Conservation (phyloP, 768 basidiomycete genomes). For the Leccinum truebloodii region DNA sequence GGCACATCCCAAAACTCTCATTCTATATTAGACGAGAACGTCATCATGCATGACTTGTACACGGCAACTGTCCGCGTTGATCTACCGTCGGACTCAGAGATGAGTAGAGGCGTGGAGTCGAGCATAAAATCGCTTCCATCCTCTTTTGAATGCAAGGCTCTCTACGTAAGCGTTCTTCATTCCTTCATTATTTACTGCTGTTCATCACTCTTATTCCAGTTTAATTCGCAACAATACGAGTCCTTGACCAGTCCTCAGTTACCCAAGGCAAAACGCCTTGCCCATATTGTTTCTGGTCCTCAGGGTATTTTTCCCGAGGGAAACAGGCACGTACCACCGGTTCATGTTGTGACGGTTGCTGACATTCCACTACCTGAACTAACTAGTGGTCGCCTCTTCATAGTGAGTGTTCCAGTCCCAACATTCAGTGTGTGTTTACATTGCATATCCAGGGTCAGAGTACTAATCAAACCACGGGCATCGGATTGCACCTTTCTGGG, state of each 20-base stretch:
- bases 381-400: slow-evolving; percentile 17
- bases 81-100: slow-evolving; percentile 3
- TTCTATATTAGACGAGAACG: background rate
- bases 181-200: background rate
- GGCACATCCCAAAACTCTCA: background rate
- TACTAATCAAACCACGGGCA: slow-evolving; percentile 88
- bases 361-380: background rate
- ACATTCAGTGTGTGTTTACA: background rate
- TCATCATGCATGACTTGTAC: slow-evolving; percentile 15
- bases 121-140: slow-evolving; percentile 10
- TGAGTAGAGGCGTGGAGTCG: slow-evolving; percentile 9
- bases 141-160: slow-evolving; percentile 10
- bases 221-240: slow-evolving; percentile 11
- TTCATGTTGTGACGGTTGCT: background rate
- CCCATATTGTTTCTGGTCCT: slow-evolving; percentile 2
- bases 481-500: slow-evolving; percentile 61
- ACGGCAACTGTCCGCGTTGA: slow-evolving; percentile 6
- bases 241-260: background rate
- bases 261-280: background rate
- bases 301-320: slow-evolving; percentile 8
- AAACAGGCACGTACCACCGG: background rate
- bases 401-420: slow-evolving; percentile 3
- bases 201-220: slow-evolving; percentile 6
- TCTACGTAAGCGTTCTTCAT: slow-evolving; percentile 6
- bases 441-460: slow-evolving; percentile 65